phyloP scores from a whole-genome alignment of 2,329 filamentous ascomycete species.

The Xylariaceae sp. region DNA sequence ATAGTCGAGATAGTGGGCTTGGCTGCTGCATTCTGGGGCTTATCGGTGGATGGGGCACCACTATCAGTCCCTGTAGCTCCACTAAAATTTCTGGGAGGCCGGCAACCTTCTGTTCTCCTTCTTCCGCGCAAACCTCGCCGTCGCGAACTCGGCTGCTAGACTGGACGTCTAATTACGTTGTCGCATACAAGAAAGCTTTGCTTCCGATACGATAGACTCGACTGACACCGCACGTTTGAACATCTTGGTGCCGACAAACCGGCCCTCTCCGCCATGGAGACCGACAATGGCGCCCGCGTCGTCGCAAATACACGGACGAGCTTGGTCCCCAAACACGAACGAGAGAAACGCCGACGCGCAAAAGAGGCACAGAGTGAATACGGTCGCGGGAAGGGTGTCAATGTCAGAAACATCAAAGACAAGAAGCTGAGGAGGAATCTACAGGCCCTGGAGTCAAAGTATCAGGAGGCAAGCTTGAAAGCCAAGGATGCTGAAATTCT shows the following conservation, averaged over 20 bases:
- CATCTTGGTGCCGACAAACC: no score
- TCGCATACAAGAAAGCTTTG: not conserved
- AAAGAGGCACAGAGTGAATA: constrained; percentile 72
- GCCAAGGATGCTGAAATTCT: constrained; percentile 96
- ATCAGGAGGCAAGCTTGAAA: constrained; percentile 74
- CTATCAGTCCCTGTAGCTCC: constrained; percentile 7
- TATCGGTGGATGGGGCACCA: constrained; percentile 2
- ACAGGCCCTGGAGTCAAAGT: constrained; percentile 75
- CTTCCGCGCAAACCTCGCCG: constrained; percentile 8
- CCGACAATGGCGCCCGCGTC: constrained; percentile 51
- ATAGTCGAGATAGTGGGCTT: no score
- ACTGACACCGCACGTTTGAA: no score
- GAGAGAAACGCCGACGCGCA: constrained; percentile 49
- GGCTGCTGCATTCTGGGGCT: not conserved
- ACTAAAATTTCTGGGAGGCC: constrained; percentile 20
- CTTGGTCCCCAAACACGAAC: constrained; percentile 51
- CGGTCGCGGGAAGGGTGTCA: constrained; percentile 76
- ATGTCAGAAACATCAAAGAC: constrained; percentile 73
- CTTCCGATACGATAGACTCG: not conserved
- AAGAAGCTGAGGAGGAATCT: constrained; percentile 86
- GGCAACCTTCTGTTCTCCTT: constrained; percentile 5
- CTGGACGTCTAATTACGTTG: not conserved
- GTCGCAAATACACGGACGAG: constrained; percentile 50
- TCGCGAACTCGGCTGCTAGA: not conserved
- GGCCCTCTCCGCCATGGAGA: constrained; percentile 21